Evolutionary conservation across 805 yeast genomes (phyloP), one percentile per base, ranked within the genome.

Genomic region (Lipomyces spencermartinsiae): DNA sequence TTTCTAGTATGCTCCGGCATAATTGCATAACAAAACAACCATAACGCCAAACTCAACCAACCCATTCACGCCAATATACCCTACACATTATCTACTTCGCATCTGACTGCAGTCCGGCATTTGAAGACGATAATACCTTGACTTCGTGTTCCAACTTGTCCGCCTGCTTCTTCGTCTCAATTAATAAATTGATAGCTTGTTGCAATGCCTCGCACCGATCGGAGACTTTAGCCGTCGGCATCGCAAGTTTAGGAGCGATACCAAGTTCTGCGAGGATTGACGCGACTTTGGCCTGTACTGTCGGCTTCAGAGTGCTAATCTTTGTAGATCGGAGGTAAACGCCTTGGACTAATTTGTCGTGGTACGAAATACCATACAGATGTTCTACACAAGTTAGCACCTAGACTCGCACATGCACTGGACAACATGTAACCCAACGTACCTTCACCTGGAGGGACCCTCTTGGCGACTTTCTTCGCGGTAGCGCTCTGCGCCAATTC

Each of bases 61-160:
- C 22, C 49, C 49, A 9, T 43, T 16, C 9, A 8, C 16, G 22
- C 49, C 16, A 43, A n/a, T 43, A 43, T n/a, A 16, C 1, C 19
- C n/a, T 43, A n/a, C 43, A 37, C 43, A 12, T 37, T 35, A 35
- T 35, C 14, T 35, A n/a, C 22, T 43, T 16, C 49, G 25, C n/a
- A 43, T 43, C 49, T 43, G 49, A 43, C 49, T 43, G 22, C 49
- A 1, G 49, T 7, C 19, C 22, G 9, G 49, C 22, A 43, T 43
- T 43, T 19, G 10, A 19, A 43, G 49, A 43, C 10, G 49, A 16
- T 14, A 16, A 43, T 35, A 88, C 81, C 39, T 83, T 81, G 51
- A 86, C 83, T 73, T 94, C 98, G 2, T 96, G 88, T 70, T 91
- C 93, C 14, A 93, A 81, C 79, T 92, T 93, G 77, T 95, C 99